Evolutionary conservation across 768 basidiomycete species (phyloP).

Genomic region (Epithele typhae): DNA sequence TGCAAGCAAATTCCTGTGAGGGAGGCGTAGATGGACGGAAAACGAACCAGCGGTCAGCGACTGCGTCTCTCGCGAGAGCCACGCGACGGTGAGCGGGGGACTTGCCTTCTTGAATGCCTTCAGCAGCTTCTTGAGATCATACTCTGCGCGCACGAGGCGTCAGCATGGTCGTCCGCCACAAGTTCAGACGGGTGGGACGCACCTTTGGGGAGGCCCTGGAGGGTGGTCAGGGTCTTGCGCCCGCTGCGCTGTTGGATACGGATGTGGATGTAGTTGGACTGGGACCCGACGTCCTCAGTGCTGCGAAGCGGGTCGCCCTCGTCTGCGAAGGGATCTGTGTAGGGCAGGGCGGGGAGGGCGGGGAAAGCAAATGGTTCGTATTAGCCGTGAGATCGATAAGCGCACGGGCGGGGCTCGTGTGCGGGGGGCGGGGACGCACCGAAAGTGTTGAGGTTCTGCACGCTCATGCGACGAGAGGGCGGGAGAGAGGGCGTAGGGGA

Average conservation of each 20-base stretch:
- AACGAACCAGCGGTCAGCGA: background rate
- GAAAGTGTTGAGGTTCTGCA: constrained; percentile 84
- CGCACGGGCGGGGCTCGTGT: background rate
- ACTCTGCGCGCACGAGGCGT: constrained; percentile 50
- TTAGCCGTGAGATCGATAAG: constrained; percentile 19
- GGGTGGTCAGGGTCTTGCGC: constrained; percentile 94
- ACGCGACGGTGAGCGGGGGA: constrained; percentile 1
- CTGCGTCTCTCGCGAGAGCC: too few relatives aligned
- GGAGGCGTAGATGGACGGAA: background rate
- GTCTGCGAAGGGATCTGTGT: constrained; percentile 91
- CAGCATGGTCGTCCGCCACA: background rate
- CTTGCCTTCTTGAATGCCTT: constrained; percentile 97
- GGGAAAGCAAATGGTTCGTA: too few relatives aligned
- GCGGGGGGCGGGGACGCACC: constrained; percentile 41
- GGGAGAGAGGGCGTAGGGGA: constrained; percentile 23
- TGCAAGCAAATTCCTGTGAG: constrained; percentile 91
- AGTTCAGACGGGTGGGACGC: constrained; percentile 24
- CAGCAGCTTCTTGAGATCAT: constrained; percentile 95
- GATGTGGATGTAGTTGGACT: constrained; percentile 85
- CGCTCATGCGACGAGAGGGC: constrained; percentile 77
- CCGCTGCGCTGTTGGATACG: constrained; percentile 99
- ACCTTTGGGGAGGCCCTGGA: constrained; percentile 94
- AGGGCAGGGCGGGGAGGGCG: constrained; percentile 1
- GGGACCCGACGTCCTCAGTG: constrained; percentile 73
- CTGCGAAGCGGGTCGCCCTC: constrained; percentile 79